Evolutionary conservation across 805 yeast genomes (phyloP).

Genomic region (Lipomyces mesembrius): DNA sequence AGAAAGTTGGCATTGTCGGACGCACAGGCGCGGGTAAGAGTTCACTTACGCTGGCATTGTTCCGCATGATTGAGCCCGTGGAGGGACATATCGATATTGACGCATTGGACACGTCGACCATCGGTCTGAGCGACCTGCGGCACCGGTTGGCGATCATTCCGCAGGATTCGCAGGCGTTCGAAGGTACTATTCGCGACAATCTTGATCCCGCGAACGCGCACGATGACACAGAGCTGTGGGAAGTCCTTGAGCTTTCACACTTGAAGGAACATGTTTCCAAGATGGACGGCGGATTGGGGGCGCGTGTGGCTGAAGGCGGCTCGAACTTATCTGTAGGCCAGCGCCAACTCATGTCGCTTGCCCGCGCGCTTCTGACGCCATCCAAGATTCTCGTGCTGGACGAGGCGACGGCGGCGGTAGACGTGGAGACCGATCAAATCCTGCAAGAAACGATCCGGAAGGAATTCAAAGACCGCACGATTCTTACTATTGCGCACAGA

Average conservation of each 20-base stretch:
- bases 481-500: slow-evolving; percentile 87
- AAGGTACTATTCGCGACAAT: slow-evolving; percentile 83
- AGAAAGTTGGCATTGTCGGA: slow-evolving; percentile 94
- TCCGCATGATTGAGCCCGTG: slow-evolving; percentile 80
- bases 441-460: slow-evolving; percentile 78
- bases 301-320: slow-evolving; percentile 74
- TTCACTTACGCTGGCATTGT: slow-evolving; percentile 79
- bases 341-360: slow-evolving; percentile 80
- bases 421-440: slow-evolving; percentile 79
- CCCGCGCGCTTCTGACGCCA: slow-evolving; percentile 78
- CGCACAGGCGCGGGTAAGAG: slow-evolving; percentile 97
- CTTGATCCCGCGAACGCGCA: slow-evolving; percentile 77
- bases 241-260: slow-evolving; percentile 76
- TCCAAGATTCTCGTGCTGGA: slow-evolving; percentile 79
- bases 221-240: slow-evolving; percentile 82
- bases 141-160: slow-evolving; percentile 83
- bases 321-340: slow-evolving; percentile 88
- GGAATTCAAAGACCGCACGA: slow-evolving; percentile 75
- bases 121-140: slow-evolving; percentile 81
- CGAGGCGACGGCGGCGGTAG: slow-evolving; percentile 91
- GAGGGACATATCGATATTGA: slow-evolving; percentile 75
- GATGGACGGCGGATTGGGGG: slow-evolving; percentile 61
- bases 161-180: slow-evolving; percentile 90
- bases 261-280: slow-evolving; percentile 64
- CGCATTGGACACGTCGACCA: slow-evolving; percentile 62